A percentile compares a stretch with the other conserved stretches of the same genome.
Conservation (phyloP, 306 rosid genomes). For the Vicia villosa region DNA sequence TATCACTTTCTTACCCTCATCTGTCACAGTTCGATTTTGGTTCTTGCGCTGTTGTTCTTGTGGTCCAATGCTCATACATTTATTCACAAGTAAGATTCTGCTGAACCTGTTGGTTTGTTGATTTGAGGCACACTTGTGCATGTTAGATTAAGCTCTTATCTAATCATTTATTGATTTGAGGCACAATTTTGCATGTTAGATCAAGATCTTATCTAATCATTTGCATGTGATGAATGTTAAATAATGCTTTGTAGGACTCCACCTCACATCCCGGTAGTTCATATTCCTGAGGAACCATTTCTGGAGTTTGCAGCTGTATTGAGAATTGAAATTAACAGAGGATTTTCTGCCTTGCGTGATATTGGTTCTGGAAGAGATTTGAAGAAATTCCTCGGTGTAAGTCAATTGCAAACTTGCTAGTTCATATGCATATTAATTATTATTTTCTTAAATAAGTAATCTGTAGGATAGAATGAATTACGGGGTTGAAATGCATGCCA, state of each 20-base stretch:
- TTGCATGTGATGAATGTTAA: not conserved
- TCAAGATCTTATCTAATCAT: constrained; percentile 5
- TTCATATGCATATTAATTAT: not conserved
- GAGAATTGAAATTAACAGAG: constrained; percentile 64
- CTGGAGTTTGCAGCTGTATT: constrained; percentile 58
- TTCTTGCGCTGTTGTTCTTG: constrained; percentile 74
- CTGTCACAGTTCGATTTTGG: constrained; percentile 58
- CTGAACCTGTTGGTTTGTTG: not conserved
- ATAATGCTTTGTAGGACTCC: constrained; percentile 58
- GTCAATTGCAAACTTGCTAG: constrained; percentile 26
- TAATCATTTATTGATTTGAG: not conserved
- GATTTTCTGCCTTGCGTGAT: constrained; percentile 50
- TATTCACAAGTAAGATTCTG: constrained; percentile 70
- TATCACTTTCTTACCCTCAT: constrained; percentile 83
- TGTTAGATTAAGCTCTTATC: not conserved
- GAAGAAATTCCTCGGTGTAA: constrained; percentile 79
- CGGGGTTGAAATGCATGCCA: not conserved
- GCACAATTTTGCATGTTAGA: not conserved
- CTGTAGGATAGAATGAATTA: not conserved
- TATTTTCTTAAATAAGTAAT: not conserved
- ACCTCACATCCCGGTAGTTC: constrained; percentile 72
- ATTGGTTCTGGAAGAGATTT: constrained; percentile 75
- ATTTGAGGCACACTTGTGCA: no score
- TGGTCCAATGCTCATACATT: constrained; percentile 89
- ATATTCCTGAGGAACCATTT: constrained; percentile 70